Evolutionary conservation across 768 basidiomycete genomes (phyloP).

Genomic region (Suillus weaverae): DNA sequence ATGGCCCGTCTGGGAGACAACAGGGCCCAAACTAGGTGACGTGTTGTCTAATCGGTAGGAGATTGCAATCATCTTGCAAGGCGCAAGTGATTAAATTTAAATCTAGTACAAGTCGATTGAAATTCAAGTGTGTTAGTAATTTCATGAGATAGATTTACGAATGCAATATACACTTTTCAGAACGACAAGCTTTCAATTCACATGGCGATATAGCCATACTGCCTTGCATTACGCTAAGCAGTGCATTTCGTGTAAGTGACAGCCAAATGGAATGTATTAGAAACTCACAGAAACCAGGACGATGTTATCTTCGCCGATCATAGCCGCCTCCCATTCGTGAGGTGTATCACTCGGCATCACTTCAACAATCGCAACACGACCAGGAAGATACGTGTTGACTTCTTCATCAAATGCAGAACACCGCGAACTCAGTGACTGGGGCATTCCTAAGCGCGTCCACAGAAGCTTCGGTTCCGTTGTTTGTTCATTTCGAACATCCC

Average conservation of each 20-base stretch:
- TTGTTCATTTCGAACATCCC: slow-evolving; percentile 10
- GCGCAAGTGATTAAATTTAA: background rate
- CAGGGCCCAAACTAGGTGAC: background rate
- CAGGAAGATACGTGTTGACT: slow-evolving; percentile 30
- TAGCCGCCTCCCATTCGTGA: slow-evolving; percentile 29
- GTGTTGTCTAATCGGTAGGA: too few relatives aligned
- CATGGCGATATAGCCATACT: slow-evolving; percentile 31
- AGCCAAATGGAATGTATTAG: background rate
- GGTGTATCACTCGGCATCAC: background rate
- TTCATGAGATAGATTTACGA: background rate
- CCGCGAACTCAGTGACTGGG: slow-evolving; percentile 11
- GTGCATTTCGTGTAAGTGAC: background rate
- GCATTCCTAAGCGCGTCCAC: slow-evolving; percentile 21
- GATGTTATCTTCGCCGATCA: slow-evolving; percentile 38
- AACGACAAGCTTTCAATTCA: slow-evolving; percentile 8
- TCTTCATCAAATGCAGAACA: slow-evolving; percentile 21
- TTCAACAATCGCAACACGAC: slow-evolving; percentile 22
- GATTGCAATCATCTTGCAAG: background rate
- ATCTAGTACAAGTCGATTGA: background rate
- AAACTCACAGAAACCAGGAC: slow-evolving; percentile 33
- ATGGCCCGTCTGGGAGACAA: background rate
- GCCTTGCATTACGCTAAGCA: slow-evolving; percentile 14
- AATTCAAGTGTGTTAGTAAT: background rate
- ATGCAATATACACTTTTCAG: background rate
- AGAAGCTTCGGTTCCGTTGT: slow-evolving; percentile 9